Evolutionary conservation across 768 basidiomycete species (phyloP).

Genomic region (Hygrophorus russula): DNA sequence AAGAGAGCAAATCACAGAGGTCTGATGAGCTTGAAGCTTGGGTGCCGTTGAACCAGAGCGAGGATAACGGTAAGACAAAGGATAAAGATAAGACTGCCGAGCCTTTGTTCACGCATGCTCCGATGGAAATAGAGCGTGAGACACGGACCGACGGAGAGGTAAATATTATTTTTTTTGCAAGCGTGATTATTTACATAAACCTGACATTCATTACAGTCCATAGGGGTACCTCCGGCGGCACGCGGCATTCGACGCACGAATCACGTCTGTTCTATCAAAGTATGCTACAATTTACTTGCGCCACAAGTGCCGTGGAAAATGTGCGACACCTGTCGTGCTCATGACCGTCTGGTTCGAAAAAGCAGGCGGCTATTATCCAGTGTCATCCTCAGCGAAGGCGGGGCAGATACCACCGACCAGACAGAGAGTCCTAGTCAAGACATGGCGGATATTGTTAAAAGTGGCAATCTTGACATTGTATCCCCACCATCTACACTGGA

Average conservation of each 20-base stretch:
- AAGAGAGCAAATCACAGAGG: conserved; percentile 26
- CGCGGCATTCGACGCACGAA: neutral
- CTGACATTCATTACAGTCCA: neutral
- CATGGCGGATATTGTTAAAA: neutral
- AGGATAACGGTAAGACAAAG: conserved; percentile 4
- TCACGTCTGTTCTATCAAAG: neutral
- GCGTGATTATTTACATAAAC: neutral
- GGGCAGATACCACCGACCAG: neutral
- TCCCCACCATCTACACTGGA: too few species aligned
- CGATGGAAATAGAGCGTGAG: neutral
- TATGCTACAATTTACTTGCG: neutral
- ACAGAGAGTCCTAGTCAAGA: neutral
- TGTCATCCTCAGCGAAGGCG: neutral
- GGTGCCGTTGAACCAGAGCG: conserved; percentile 6
- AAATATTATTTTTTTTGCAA: neutral
- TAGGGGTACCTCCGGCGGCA: neutral
- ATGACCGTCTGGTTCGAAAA: neutral
- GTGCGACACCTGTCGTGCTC: conserved; percentile 1
- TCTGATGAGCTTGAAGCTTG: conserved; percentile 10
- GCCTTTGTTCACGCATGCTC: neutral
- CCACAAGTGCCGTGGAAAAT: conserved; percentile 1
- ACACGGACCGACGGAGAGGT: neutral
- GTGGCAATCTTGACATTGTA: too few species aligned
- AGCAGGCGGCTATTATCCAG: neutral
- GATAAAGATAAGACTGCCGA: conserved; percentile 1